These are phyloP conservation scores for Diaporthe batatas DNA, from an alignment of 2,329 filamentous ascomycete species.

Conservation along the genomic window DNA sequence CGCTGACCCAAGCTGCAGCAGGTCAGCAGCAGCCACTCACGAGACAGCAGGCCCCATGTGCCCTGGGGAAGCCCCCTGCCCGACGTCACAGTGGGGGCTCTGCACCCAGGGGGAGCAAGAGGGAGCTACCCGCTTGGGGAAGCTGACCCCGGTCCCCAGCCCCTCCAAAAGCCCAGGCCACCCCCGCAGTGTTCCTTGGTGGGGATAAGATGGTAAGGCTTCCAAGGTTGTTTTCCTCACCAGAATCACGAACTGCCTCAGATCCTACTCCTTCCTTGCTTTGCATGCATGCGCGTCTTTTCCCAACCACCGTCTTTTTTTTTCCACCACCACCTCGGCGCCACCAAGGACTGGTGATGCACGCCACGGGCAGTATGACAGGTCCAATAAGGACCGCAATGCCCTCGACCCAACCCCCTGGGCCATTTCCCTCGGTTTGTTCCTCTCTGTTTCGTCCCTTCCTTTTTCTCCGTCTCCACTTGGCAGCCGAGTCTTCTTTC, in stretches of 20 bases:
- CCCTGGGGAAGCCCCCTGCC: not conserved
- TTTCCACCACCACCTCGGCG: not conserved
- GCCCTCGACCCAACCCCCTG: not conserved
- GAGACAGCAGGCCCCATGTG: not conserved
- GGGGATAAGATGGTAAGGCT: too few species aligned
- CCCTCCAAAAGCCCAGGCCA: slow-evolving; percentile 30
- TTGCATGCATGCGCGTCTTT: slow-evolving; percentile 13
- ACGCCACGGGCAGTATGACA: not conserved
- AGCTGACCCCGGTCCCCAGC: slow-evolving; percentile 25
- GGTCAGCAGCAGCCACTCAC: not conserved
- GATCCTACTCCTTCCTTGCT: not conserved
- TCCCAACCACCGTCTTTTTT: slow-evolving; percentile 40
- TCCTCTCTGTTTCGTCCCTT: slow-evolving; percentile 15
- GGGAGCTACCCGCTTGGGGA: not conserved
- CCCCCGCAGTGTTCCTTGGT: not conserved
- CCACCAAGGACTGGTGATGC: not conserved
- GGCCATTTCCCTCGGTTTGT: not conserved
- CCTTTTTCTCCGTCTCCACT: slow-evolving; percentile 21
- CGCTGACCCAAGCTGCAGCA: slow-evolving; percentile 4
- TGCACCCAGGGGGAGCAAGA: not conserved
- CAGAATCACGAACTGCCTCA: slow-evolving; percentile 22
- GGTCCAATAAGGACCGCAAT: slow-evolving; percentile 25
- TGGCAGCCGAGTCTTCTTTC: slow-evolving; percentile 11
- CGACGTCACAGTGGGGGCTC: slow-evolving; percentile 21
- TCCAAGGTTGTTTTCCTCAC: too few species aligned